Evolutionary conservation across 2,329 filamentous ascomycete genomes (phyloP).

Genomic region (Fusarium xyrophilum): DNA sequence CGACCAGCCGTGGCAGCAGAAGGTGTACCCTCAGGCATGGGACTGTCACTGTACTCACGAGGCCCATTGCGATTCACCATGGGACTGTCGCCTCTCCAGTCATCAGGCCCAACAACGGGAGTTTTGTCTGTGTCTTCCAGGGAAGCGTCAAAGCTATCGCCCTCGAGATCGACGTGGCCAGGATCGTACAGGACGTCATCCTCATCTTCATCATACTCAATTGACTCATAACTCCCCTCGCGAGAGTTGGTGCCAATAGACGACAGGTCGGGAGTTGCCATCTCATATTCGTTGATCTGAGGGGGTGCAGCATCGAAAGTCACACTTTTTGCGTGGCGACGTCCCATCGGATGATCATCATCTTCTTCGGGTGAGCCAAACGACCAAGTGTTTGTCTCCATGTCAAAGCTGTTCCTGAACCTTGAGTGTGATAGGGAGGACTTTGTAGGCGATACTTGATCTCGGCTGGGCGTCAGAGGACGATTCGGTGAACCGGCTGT

Average conservation of each 20-base stretch:
- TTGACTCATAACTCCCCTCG: conserved; percentile 90
- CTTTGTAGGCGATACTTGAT: conserved; percentile 81
- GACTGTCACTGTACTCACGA: conserved; percentile 69
- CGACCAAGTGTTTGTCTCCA: conserved; percentile 72
- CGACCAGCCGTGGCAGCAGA: conserved; percentile 54
- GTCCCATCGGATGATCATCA: conserved; percentile 67
- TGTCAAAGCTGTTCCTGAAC: conserved; percentile 73
- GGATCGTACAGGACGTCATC: conserved; percentile 67
- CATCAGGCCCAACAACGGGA: conserved; percentile 94
- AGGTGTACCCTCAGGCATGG: conserved; percentile 64
- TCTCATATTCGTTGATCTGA: conserved; percentile 96
- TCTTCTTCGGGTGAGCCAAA: conserved; percentile 68
- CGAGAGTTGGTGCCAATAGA: conserved; percentile 88
- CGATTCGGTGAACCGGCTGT: conserved; percentile 45
- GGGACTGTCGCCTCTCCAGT: conserved; percentile 82
- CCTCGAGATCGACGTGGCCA: conserved; percentile 55
- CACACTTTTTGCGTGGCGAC: conserved; percentile 91
- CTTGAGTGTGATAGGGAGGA: conserved; percentile 79
- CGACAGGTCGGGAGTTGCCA: conserved; percentile 95
- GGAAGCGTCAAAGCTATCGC: conserved; percentile 95
- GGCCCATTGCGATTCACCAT: conserved; percentile 41
- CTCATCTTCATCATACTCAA: conserved; percentile 75
- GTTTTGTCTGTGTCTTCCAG: conserved; percentile 97
- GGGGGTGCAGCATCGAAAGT: conserved; percentile 95
- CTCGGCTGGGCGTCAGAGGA: conserved; percentile 66